Percentiles rank a stretch among this genome's conserved stretches.
Evolutionary conservation across 2,329 filamentous ascomycete genomes (phyloP).

Genomic region (Neonectria sp.): DNA sequence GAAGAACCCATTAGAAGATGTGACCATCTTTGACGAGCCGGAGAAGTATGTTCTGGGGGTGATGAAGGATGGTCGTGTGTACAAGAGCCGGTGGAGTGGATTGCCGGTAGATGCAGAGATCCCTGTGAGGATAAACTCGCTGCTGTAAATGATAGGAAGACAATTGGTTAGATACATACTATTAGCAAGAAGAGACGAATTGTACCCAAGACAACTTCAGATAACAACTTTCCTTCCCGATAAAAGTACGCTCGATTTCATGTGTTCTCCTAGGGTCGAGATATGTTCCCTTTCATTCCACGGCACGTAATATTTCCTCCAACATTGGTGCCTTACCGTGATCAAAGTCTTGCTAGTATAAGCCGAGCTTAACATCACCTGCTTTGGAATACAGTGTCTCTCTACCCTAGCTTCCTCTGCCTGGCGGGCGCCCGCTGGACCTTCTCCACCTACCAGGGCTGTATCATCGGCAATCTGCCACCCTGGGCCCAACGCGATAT

Average conservation of each 20-base stretch:
- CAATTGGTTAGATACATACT: background rate
- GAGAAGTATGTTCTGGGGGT: conserved; percentile 65
- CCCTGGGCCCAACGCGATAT: conserved; percentile 1
- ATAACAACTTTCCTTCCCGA: background rate
- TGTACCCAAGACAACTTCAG: background rate
- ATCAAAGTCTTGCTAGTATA: background rate
- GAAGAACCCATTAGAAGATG: conserved; percentile 68
- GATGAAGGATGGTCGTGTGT: conserved; percentile 64
- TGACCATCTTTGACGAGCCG: conserved; percentile 63
- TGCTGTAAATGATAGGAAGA: background rate
- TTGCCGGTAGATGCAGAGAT: conserved; percentile 36
- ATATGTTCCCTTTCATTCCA: background rate
- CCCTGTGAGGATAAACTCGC: conserved; percentile 22
- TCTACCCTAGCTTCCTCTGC: background rate
- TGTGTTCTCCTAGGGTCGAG: background rate
- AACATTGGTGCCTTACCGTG: background rate
- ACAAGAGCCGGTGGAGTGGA: conserved; percentile 42
- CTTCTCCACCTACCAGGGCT: conserved; percentile 1
- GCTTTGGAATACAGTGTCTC: background rate
- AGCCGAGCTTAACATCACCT: background rate
- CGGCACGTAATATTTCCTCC: background rate
- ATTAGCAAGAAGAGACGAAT: background rate
- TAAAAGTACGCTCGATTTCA: background rate
- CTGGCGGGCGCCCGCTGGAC: background rate
- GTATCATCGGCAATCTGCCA: conserved; percentile 22